Evolutionary conservation across 2,329 filamentous ascomycete species (phyloP), one percentile per base, ranked within the genome.

Genomic region (Aspergillus sp.): DNA sequence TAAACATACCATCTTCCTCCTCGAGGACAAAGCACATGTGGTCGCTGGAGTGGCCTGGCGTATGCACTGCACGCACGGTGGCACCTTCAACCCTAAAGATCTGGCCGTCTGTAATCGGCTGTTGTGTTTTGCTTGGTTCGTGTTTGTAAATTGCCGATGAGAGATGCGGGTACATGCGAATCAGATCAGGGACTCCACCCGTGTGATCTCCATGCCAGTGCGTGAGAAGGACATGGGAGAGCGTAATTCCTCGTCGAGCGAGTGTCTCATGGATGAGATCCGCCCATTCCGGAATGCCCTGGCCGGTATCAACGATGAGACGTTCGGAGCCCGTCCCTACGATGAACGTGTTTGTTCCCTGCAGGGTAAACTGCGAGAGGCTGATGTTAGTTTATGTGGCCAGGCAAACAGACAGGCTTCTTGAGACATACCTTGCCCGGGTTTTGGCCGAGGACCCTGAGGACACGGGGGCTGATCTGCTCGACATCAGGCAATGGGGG

Each of bases 1-100:
- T 92, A 69, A 93, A 91, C 78, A 93, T 84, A 48, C 88, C 88
- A 57, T 89, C 80, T 68, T 93, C 81, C 63, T 92, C 89, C 41
- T 85, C 81, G 2, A 93, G 74, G 1, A 90, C 68, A 58, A 95
- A 86, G n/a, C 83, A 85, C 79, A 90, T 86, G 66, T 95, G 91
- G 66, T 96, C 91, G 1, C 77, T 76, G 0, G 90, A 86, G 66
- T 96, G 91, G 1, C 91, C 87, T 0, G 86, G 87, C 3, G 78
- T 81, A 65, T 83, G 68, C 1, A 80, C 50, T 1, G 77, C 75
- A 0, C 64, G 67, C 22, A 77, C 47, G 0, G 74, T 78, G 3
- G 77, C 76, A 2, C 76, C 76, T 32, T 78, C 71, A 3, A 74
- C 71, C 0, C 42, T 22, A 57, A 78, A 78, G 0, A 71, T 53